phyloP scores from a whole-genome alignment of 1,284 basidiomycete genomes.

The Heliocybe sulcata region DNA sequence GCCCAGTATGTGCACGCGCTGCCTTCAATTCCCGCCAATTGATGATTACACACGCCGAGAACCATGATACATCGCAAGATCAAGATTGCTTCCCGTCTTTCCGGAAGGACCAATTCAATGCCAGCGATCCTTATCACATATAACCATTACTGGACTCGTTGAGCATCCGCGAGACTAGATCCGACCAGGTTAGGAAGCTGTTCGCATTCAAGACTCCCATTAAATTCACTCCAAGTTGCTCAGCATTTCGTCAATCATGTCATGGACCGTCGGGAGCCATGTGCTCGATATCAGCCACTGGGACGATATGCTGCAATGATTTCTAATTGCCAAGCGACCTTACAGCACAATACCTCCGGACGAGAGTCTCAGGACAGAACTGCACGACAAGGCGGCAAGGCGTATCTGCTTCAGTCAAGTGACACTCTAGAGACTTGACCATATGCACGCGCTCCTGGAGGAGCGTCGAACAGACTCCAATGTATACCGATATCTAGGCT shows the following conservation, averaged over 20 bases:
- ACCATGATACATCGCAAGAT: neutral
- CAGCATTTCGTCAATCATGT: neutral
- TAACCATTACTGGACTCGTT: neutral
- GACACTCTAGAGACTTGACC: neutral
- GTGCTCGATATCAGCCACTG: neutral
- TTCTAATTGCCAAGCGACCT: neutral
- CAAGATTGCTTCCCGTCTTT: neutral
- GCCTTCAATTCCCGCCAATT: neutral
- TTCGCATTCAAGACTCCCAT: neutral
- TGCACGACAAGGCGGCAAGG: neutral
- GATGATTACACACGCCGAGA: neutral
- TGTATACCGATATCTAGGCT: no score
- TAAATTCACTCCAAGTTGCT: neutral
- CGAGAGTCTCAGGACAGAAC: neutral
- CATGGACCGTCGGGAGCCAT: neutral
- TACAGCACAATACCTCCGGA: neutral
- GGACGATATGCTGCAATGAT: neutral
- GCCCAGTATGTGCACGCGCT: neutral
- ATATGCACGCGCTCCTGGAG: neutral
- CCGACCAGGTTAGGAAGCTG: neutral
- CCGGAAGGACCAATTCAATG: neutral
- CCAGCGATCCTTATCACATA: neutral
- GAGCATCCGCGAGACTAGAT: neutral
- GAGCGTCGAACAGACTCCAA: no score
- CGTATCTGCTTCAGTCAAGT: neutral